Evolutionary conservation across 2,329 filamentous ascomycete species (phyloP).

Genomic region (Thermomyces lanuginosus): DNA sequence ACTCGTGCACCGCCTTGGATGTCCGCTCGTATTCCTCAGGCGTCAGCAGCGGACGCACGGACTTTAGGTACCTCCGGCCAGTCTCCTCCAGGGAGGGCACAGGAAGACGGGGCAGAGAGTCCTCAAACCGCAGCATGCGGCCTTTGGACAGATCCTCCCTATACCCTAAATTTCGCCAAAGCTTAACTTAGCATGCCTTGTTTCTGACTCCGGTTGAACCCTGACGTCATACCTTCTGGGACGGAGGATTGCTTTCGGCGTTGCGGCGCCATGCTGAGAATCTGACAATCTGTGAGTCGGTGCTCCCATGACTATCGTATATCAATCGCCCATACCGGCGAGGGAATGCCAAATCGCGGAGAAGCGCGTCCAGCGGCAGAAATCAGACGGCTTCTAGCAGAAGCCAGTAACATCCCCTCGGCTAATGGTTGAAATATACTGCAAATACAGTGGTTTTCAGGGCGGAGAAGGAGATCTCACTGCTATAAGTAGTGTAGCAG

Average conservation of each 20-base stretch:
- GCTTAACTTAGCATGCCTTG: too few relatives aligned
- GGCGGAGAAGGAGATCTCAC: too few relatives aligned
- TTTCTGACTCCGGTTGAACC: too few relatives aligned
- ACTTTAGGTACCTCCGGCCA: constrained; percentile 48
- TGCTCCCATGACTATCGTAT: constrained; percentile 11
- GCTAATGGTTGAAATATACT: constrained; percentile 5
- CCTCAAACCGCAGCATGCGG: constrained; percentile 49
- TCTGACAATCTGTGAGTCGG: constrained; percentile 11
- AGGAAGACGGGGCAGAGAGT: constrained; percentile 46
- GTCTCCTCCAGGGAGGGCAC: constrained; percentile 50
- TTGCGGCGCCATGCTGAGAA: constrained; percentile 22
- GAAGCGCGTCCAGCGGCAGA: too few relatives aligned
- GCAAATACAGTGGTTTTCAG: too few relatives aligned
- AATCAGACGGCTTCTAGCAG: too few relatives aligned
- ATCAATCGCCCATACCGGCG: constrained; percentile 23
- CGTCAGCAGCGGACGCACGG: constrained; percentile 46
- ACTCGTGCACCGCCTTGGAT: constrained; percentile 71
- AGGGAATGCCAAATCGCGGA: constrained; percentile 25
- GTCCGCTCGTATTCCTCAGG: constrained; percentile 43
- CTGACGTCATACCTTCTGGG: constrained; percentile 27
- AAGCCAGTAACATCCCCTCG: constrained; percentile 29
- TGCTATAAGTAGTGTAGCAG: too few relatives aligned
- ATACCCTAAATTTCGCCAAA: constrained; percentile 34
- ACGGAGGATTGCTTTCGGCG: constrained; percentile 29
- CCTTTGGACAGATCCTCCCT: constrained; percentile 48